Conservation (phyloP, 768 basidiomycete genomes). For the Amanita phalloides region DNA sequence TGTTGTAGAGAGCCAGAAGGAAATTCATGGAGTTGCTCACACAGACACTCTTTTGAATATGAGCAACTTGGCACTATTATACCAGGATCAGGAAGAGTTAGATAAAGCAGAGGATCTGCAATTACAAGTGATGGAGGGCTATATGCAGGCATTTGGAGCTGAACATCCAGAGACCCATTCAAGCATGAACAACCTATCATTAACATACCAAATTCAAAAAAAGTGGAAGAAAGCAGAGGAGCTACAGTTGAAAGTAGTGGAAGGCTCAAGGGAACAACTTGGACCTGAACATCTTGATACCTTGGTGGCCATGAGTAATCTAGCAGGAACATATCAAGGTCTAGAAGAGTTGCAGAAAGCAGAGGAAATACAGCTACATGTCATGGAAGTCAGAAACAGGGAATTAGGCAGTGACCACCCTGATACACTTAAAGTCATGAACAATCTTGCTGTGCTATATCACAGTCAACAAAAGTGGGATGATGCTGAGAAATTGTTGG, state of each 20-base stretch:
- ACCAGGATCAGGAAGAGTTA: not conserved
- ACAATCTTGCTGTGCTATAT: constrained; percentile 3
- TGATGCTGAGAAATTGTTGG: not conserved
- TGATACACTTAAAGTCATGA: not conserved
- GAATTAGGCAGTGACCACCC: not conserved
- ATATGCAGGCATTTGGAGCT: not conserved
- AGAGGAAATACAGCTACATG: not conserved
- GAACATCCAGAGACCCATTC: not conserved
- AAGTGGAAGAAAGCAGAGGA: not conserved
- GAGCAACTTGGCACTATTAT: not conserved
- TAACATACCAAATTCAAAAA: not conserved
- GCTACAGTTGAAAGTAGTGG: not conserved
- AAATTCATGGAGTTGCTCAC: not conserved
- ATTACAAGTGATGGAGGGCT: not conserved
- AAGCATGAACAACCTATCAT: not conserved
- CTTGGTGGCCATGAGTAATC: not conserved
- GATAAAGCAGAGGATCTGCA: constrained; percentile 1
- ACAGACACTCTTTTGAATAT: not conserved
- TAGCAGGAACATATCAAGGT: not conserved
- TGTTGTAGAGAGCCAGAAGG: not conserved
- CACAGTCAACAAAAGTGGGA: not conserved
- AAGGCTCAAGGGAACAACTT: not conserved
- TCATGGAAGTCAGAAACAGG: not conserved
- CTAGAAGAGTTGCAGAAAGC: not conserved
- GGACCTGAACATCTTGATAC: not conserved